Evolutionary conservation across 2,329 filamentous ascomycete species (phyloP), one percentile per base, ranked within the genome.

Genomic region (Pseudocercospora cruenta): DNA sequence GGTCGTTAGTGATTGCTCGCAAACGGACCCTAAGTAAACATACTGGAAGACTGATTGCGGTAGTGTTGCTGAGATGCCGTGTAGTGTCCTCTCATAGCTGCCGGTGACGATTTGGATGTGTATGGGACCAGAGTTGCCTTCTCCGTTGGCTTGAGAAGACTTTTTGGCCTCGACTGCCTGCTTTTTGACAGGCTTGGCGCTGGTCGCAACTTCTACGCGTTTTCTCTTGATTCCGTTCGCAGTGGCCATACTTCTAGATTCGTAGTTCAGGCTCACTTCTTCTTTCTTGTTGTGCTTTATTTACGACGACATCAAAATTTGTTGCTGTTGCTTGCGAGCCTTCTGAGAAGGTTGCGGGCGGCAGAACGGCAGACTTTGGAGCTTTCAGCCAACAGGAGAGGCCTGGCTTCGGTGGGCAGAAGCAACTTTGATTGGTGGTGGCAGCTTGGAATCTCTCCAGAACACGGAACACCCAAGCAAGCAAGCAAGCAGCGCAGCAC

Each of bases 51-150:
- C 55, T 47, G 63, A 57, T 14, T 14, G 72, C 24, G 85, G 83
- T 60, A 96, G 82, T 1, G 88, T 88, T n/a, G 91, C 93, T 7
- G 91, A 92, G 73, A 97, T 85, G 67, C 95, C 95, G 78, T 99
- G 95, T 21, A 99, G 86, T 58, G 96, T 88, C 70, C 93, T 88
- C 77, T 99, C 95, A 81, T 99, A 99, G 61, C 94, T 97, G 57
- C 95, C 95, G 6, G 93, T 90, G 67, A 98, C 86, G 71, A 99
- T 90, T 79, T 98, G 95, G 66, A 98, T 84, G n/a, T 90, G 89
- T 71, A 88, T 80, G 59, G 73, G 31, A 31, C 62, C 55, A 10
- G 63, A 26, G 19, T 54, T 6, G 36, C 36, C 43, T 12, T 43
- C 31, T 24, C 45, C 43, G 28, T 58, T 43, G 12, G 51, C 28